Evolutionary conservation across 2,329 filamentous ascomycete species (phyloP), one percentile per base, ranked within the genome.

Genomic region (Aspergillus japonicus): DNA sequence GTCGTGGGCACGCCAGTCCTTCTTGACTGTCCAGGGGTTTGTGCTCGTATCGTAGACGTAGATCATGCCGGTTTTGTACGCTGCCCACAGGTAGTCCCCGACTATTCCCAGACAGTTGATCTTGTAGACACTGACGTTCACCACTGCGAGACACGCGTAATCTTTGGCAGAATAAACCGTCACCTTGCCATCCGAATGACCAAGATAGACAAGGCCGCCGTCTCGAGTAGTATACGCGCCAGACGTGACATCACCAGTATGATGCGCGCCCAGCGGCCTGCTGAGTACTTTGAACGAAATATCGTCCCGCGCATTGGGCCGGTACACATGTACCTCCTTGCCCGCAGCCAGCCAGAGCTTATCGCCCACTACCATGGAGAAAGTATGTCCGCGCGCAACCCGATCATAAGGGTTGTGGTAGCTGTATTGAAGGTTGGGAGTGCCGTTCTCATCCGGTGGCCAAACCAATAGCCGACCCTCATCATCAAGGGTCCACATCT

Each of bases 401-500:
- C 91, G 87, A 75, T 90, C 96, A 47, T 73, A 72, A 1, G 77
- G 73, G 42, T 87, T 89, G 67, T 90, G 88, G 23, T 91, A 92
- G 57, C 85, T 89, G 58, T 87, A 86, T 58, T 87, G 84, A 31
- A 98, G 77, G 62, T 87, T 94, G 1, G 93, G 92, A 29, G 88
- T 83, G 0, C 89, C 88, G 5, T 85, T 85, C 50, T 86, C 82
- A 68, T 92, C 90, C 4, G 93, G 88, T 1, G 86, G 87, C 95
- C 95, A 99, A 5, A 98, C 85, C 65, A 92, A 87, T 14, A 99
- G 79, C 50, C 89, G 90, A 11, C 95, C 95, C 50, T 89, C 87
- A 64, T 97, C 93, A 72, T 98, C 95, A 51, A 99, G 75, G 0
- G 93, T 93, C 95, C 95, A 99, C 73, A 99, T 85, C 69, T 97